Evolutionary conservation across 176 grass and related monocot genomes (phyloP).

Genomic region (Saccharum officinarum): DNA sequence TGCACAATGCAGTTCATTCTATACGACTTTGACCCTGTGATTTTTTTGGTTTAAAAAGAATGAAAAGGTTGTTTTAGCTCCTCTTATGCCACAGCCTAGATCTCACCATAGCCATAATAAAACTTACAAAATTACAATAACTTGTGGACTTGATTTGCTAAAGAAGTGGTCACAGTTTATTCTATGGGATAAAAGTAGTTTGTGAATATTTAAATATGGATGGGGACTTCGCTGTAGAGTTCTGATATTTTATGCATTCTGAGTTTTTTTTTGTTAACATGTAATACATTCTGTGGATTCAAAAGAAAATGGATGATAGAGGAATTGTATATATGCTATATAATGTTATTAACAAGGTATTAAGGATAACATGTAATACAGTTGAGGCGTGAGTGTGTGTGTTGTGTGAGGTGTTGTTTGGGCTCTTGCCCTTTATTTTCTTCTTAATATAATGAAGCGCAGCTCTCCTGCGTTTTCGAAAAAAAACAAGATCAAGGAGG

Average conservation of each 20-base stretch:
- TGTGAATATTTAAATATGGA: conserved; percentile 3
- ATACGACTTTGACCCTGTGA: neutral
- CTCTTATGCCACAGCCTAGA: neutral
- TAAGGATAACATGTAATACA: too few relatives aligned
- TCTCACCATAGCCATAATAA: conserved; percentile 3
- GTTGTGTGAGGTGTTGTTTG: too few relatives aligned
- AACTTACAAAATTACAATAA: conserved; percentile 17
- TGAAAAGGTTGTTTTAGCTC: neutral
- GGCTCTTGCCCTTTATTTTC: too few relatives aligned
- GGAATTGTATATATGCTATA: neutral
- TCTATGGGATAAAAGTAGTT: conserved; percentile 3
- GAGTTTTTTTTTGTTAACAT: neutral
- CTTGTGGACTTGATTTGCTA: conserved; percentile 1
- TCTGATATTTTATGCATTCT: neutral
- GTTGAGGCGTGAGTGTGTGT: too few relatives aligned
- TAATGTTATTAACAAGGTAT: neutral
- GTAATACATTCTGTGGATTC: neutral
- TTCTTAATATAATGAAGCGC: too few relatives aligned
- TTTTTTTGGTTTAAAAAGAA: neutral
- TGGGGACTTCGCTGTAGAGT: conserved; percentile 1
- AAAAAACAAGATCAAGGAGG: neutral
- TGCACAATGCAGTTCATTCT: conserved; percentile 12
- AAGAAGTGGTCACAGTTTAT: neutral
- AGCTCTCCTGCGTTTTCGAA: too few relatives aligned
- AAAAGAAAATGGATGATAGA: neutral